phyloP scores from a whole-genome alignment of 257 asterid species.

The Vinca minor region DNA sequence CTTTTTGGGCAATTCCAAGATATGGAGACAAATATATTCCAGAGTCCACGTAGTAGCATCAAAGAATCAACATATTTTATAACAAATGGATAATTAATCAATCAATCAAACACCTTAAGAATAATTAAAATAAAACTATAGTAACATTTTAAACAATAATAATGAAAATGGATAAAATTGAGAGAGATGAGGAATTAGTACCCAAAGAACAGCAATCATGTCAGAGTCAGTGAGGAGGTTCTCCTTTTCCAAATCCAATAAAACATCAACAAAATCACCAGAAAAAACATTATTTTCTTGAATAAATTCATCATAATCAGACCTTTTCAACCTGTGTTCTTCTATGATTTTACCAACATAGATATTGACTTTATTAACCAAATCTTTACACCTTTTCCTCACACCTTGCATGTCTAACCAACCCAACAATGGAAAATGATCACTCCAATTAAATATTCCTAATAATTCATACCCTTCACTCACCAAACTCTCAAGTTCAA shows the following conservation, averaged over 20 bases:
- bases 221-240: slow-evolving; percentile 50
- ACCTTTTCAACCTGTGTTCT: slow-evolving; percentile 45
- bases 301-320: neutral
- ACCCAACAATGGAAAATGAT: slow-evolving; percentile 59
- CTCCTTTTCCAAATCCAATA: slow-evolving; percentile 62
- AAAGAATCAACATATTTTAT: too few species aligned
- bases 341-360: slow-evolving; percentile 55
- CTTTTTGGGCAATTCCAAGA: too few species aligned
- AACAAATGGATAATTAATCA: too few species aligned
- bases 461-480: slow-evolving; percentile 65
- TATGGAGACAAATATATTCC: too few species aligned
- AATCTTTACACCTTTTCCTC: slow-evolving; percentile 43
- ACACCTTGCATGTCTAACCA: slow-evolving; percentile 73
- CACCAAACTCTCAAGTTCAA: slow-evolving; percentile 41
- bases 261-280: slow-evolving; percentile 63
- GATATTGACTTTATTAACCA: slow-evolving; percentile 37
- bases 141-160: too few species aligned
- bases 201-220: slow-evolving; percentile 85
- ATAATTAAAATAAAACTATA: too few species aligned
- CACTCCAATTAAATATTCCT: slow-evolving; percentile 68
- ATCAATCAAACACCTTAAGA: slow-evolving; percentile 21
- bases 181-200: too few species aligned
- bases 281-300: slow-evolving; percentile 19
- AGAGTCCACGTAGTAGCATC: too few species aligned
- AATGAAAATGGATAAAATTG: too few species aligned